Percentiles rank a stretch among this genome's conserved stretches.
Conservation (phyloP, 2,329 filamentous ascomycete species). For the Paecilomyces sp. region DNA sequence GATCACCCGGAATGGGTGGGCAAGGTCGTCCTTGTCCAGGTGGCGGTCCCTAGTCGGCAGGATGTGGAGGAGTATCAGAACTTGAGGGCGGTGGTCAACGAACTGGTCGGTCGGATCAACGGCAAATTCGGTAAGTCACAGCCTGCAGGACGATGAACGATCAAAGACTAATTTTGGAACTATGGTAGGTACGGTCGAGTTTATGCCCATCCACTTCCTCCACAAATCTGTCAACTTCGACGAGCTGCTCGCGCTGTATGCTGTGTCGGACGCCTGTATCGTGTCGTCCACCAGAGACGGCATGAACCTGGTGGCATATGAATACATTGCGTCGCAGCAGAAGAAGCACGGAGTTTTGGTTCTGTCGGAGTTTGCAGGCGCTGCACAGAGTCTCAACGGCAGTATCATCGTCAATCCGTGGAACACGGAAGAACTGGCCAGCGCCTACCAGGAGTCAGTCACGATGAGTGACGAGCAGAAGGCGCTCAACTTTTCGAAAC, state of each 20-base stretch:
- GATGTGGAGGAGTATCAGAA: slow-evolving; percentile 97
- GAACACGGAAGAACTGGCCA: slow-evolving; percentile 93
- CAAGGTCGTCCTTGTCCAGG: slow-evolving; percentile 88
- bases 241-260: slow-evolving; percentile 84
- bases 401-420: slow-evolving; percentile 90
- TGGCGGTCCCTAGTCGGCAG: slow-evolving; percentile 83
- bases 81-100: slow-evolving; percentile 84
- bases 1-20: slow-evolving; percentile 96
- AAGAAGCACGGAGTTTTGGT: slow-evolving; percentile 86
- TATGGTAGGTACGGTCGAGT: slow-evolving; percentile 69
- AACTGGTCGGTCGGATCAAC: slow-evolving; percentile 90
- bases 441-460: slow-evolving; percentile 86
- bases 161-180: slow-evolving; percentile 1
- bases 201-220: slow-evolving; percentile 96
- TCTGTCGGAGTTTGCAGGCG: slow-evolving; percentile 87
- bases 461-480: slow-evolving; percentile 85
- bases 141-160: not conserved
- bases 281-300: slow-evolving; percentile 87
- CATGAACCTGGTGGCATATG: slow-evolving; percentile 95
- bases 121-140: slow-evolving; percentile 65
- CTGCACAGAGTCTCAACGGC: slow-evolving; percentile 84
- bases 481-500: slow-evolving; percentile 74
- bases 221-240: slow-evolving; percentile 91
- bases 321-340: slow-evolving; percentile 88
- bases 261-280: slow-evolving; percentile 79